These are phyloP conservation scores for Rubroboletus pulcherrimus DNA, from an alignment of 768 basidiomycete species.

Conservation along the genomic window DNA sequence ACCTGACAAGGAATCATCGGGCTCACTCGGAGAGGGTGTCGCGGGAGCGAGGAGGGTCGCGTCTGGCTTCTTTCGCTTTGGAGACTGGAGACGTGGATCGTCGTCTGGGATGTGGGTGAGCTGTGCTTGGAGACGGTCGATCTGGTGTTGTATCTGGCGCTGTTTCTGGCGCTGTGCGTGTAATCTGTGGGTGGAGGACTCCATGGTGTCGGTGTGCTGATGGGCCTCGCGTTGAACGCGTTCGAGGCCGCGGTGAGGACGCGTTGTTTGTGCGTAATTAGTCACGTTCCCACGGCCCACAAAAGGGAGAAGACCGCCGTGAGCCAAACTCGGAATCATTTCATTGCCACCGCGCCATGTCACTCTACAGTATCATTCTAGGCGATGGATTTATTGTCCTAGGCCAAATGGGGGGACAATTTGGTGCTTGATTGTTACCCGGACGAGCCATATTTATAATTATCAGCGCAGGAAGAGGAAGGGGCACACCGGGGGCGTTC, in stretches of 20 bases:
- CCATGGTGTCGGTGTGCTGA: slow-evolving; percentile 38
- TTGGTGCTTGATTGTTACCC: neutral
- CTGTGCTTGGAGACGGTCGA: slow-evolving; percentile 53
- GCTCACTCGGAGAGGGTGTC: slow-evolving; percentile 67
- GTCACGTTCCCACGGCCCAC: slow-evolving; percentile 9
- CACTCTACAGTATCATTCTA: slow-evolving; percentile 4
- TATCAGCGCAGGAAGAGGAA: slow-evolving; percentile 6
- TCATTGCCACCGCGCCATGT: slow-evolving; percentile 6
- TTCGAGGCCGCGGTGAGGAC: slow-evolving; percentile 16
- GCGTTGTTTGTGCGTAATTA: slow-evolving; percentile 21
- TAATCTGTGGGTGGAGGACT: slow-evolving; percentile 46
- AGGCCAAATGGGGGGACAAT: neutral
- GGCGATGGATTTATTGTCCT: neutral
- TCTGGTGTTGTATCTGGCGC: slow-evolving; percentile 50
- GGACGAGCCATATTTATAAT: slow-evolving; percentile 7
- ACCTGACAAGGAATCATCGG: neutral
- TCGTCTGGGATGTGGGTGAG: slow-evolving; percentile 37
- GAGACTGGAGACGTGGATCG: slow-evolving; percentile 32
- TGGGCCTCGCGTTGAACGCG: slow-evolving; percentile 13
- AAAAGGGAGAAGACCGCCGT: neutral
- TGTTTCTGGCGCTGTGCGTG: slow-evolving; percentile 40
- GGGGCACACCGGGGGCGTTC: slow-evolving; percentile 5
- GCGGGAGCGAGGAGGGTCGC: slow-evolving; percentile 40
- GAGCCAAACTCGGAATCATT: slow-evolving; percentile 7
- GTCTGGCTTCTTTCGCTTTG: slow-evolving; percentile 46